phyloP scores from a whole-genome alignment of 2,329 filamentous ascomycete genomes.

The Monascus ruber region DNA sequence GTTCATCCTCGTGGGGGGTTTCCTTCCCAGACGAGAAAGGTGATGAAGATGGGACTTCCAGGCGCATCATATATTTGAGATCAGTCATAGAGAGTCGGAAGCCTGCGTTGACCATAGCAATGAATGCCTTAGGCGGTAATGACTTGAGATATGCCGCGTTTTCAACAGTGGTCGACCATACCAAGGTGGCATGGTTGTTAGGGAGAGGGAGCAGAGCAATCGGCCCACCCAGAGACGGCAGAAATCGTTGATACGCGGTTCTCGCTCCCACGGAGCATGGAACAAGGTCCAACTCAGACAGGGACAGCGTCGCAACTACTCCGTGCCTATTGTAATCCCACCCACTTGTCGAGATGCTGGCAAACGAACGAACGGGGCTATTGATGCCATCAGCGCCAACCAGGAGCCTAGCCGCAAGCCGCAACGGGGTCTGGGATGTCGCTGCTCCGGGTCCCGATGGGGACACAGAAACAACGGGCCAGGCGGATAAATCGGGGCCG shows the following conservation, averaged over 20 bases:
- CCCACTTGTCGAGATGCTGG: slow-evolving; percentile 70
- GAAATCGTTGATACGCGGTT: slow-evolving; percentile 87
- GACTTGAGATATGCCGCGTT: slow-evolving; percentile 70
- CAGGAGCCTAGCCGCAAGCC: slow-evolving; percentile 68
- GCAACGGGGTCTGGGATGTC: slow-evolving; percentile 26
- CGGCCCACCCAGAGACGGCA: slow-evolving; percentile 67
- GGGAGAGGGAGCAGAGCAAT: slow-evolving; percentile 86
- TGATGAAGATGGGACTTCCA: slow-evolving; percentile 27
- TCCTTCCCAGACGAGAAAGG: slow-evolving; percentile 7
- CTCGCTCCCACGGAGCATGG: slow-evolving; percentile 38
- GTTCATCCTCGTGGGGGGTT: slow-evolving; percentile 56
- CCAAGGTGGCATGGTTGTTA: slow-evolving; percentile 68
- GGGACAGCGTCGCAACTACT: slow-evolving; percentile 74
- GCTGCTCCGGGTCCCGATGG: slow-evolving; percentile 29
- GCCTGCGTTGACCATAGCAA: slow-evolving; percentile 82
- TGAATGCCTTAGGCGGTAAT: slow-evolving; percentile 60
- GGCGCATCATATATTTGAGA: slow-evolving; percentile 68
- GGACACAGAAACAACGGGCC: slow-evolving; percentile 72
- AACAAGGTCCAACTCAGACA: slow-evolving; percentile 39
- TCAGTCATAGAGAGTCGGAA: slow-evolving; percentile 75
- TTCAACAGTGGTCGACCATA: slow-evolving; percentile 85
- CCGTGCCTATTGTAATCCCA: slow-evolving; percentile 93
- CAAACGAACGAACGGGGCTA: slow-evolving; percentile 82
- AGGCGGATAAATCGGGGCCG: slow-evolving; percentile 65
- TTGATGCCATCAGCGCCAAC: slow-evolving; percentile 93